These are phyloP conservation scores for Sugiyamaella castrensis DNA, from an alignment of 1,139 yeast species.

Conservation along the genomic window DNA sequence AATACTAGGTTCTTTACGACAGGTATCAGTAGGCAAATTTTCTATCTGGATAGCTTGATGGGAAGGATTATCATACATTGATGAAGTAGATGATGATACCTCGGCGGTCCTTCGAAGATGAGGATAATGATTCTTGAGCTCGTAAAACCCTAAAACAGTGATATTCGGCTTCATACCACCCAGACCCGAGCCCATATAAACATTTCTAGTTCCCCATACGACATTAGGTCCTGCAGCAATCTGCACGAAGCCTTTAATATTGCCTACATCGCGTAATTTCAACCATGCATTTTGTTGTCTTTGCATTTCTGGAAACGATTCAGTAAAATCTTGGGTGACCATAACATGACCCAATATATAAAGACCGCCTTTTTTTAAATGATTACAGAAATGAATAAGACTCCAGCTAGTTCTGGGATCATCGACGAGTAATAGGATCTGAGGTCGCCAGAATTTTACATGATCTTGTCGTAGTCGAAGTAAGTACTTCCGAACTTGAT, in stretches of 20 bases:
- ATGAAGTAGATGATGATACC: slow-evolving; percentile 1
- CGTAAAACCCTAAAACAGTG: slow-evolving; percentile 85
- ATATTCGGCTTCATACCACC: slow-evolving; percentile 98
- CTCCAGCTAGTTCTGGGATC: slow-evolving; percentile 92
- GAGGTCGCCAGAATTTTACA: slow-evolving; percentile 98
- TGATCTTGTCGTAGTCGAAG: slow-evolving; percentile 81
- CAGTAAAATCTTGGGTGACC: slow-evolving; percentile 52
- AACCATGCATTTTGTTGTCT: slow-evolving; percentile 80
- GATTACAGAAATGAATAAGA: slow-evolving; percentile 88
- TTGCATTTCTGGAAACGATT: slow-evolving; percentile 62
- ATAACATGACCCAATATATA: slow-evolving; percentile 91
- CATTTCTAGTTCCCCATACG: slow-evolving; percentile 95
- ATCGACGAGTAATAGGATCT: slow-evolving; percentile 79
- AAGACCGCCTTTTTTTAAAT: slow-evolving; percentile 89
- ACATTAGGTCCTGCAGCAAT: slow-evolving; percentile 82
- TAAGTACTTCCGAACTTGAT: slow-evolving; percentile 89
- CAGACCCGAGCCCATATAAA: slow-evolving; percentile 84
- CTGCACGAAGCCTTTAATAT: slow-evolving; percentile 90
- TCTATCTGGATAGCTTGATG: slow-evolving; percentile 28
- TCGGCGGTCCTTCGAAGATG: neutral
- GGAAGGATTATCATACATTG: neutral
- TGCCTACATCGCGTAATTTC: slow-evolving; percentile 69
- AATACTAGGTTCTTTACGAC: slow-evolving; percentile 68
- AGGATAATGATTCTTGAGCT: slow-evolving; percentile 39
- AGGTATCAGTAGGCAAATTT: slow-evolving; percentile 72